Evolutionary conservation across 2,329 filamentous ascomycete species (phyloP).

Genomic region (Chlorencoelia australis): DNA sequence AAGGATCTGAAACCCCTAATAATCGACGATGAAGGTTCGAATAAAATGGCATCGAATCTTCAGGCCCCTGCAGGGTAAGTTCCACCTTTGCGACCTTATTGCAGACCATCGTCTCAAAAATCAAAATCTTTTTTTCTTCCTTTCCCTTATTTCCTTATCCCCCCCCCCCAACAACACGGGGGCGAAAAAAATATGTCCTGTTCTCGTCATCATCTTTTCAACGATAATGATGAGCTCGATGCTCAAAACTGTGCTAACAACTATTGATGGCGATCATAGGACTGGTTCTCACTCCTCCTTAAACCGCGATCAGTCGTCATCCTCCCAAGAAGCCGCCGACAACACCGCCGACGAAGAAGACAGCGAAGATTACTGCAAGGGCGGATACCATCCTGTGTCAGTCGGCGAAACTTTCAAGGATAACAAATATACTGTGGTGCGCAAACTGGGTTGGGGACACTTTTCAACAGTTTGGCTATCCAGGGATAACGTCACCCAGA

Average conservation of each 20-base stretch:
- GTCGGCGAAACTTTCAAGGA: slow-evolving; percentile 97
- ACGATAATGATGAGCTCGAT: slow-evolving; percentile 22
- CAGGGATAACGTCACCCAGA: slow-evolving; percentile 75
- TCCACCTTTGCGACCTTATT: no score
- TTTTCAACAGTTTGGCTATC: slow-evolving; percentile 94
- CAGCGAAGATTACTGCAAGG: slow-evolving; percentile 98
- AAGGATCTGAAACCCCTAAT: slow-evolving; percentile 49
- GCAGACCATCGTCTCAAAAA: no score
- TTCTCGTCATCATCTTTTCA: slow-evolving; percentile 2
- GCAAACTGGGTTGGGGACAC: slow-evolving; percentile 96
- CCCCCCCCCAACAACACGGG: slow-evolving; percentile 15
- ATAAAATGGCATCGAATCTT: slow-evolving; percentile 23
- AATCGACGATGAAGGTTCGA: slow-evolving; percentile 32
- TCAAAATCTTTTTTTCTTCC: slow-evolving; percentile 5
- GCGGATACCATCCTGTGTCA: slow-evolving; percentile 90
- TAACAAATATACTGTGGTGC: slow-evolving; percentile 89
- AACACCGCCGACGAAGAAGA: slow-evolving; percentile 97
- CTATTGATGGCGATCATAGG: slow-evolving; percentile 22
- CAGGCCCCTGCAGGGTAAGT: slow-evolving; percentile 29
- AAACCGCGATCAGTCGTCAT: slow-evolving; percentile 48
- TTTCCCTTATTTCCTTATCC: slow-evolving; percentile 7
- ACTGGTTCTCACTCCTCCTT: slow-evolving; percentile 19
- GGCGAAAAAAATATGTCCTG: slow-evolving; percentile 10
- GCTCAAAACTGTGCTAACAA: slow-evolving; percentile 22
- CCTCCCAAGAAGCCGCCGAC: slow-evolving; percentile 74